Evolutionary conservation across 2,329 filamentous ascomycete species (phyloP).

Genomic region (Alternaria novae-zelandiae): DNA sequence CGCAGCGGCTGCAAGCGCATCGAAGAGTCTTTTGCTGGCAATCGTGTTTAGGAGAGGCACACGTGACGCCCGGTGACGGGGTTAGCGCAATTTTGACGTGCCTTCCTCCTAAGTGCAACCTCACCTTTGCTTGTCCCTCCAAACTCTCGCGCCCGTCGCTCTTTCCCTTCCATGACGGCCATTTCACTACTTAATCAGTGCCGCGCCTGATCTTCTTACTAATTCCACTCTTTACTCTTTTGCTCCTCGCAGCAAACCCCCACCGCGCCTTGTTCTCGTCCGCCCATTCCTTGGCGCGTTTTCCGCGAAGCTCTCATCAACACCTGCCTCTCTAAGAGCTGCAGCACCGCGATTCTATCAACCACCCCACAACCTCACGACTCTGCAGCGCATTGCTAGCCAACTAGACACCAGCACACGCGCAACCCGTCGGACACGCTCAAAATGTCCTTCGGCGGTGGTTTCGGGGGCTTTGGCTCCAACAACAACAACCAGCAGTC

Average conservation of each 20-base stretch:
- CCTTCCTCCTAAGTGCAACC: conserved; percentile 21
- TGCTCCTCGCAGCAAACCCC: conserved; percentile 18
- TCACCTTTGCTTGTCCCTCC: conserved; percentile 22
- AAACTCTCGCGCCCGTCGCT: conserved; percentile 26
- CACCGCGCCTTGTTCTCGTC: conserved; percentile 26
- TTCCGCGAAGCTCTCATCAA: conserved; percentile 33
- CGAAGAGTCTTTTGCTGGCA: conserved; percentile 4
- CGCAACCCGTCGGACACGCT: conserved; percentile 29
- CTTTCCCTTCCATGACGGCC: conserved; percentile 38
- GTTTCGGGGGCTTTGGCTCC: conserved; percentile 54
- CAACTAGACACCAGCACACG: conserved; percentile 23
- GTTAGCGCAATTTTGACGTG: conserved; percentile 18
- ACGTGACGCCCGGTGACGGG: conserved; percentile 24
- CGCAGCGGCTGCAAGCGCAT: background rate
- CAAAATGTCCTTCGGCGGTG: conserved; percentile 59
- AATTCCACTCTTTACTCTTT: conserved; percentile 26
- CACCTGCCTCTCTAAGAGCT: conserved; percentile 25
- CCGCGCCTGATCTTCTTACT: conserved; percentile 25
- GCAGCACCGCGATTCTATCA: conserved; percentile 22
- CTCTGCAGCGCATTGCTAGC: conserved; percentile 27
- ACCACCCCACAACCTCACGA: conserved; percentile 25
- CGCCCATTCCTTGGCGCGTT: conserved; percentile 41
- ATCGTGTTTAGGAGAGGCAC: conserved; percentile 2
- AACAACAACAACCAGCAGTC: conserved; percentile 45
- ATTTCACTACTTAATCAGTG: conserved; percentile 41